Evolutionary conservation across 2,329 filamentous ascomycete genomes (phyloP).

Genomic region (Fusarium goolgardi): DNA sequence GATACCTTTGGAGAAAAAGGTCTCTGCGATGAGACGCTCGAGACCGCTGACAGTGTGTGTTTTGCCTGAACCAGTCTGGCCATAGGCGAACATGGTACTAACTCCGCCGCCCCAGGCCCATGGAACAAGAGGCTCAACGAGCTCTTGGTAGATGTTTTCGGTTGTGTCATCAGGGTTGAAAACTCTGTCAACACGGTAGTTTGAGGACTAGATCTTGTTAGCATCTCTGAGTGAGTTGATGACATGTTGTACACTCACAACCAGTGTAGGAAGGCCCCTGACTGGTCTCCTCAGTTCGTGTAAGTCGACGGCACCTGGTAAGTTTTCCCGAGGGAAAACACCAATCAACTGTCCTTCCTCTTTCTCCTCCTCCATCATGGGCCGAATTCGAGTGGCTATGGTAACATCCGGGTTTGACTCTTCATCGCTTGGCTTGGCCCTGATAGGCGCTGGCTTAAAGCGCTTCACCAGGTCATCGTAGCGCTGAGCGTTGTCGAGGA

Average conservation of each 20-base stretch:
- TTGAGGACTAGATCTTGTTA: slow-evolving; percentile 47
- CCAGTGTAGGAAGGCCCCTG: slow-evolving; percentile 49
- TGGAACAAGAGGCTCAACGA: slow-evolving; percentile 57
- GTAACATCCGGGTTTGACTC: slow-evolving; percentile 47
- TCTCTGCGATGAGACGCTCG: slow-evolving; percentile 55
- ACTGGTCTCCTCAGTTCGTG: slow-evolving; percentile 53
- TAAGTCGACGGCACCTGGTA: slow-evolving; percentile 47
- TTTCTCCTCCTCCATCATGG: slow-evolving; percentile 52
- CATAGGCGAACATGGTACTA: slow-evolving; percentile 62
- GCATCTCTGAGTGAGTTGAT: no score
- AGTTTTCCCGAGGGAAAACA: slow-evolving; percentile 24
- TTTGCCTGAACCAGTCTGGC: slow-evolving; percentile 63
- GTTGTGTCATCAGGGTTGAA: slow-evolving; percentile 53
- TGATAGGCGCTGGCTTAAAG: slow-evolving; percentile 43
- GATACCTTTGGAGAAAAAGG: slow-evolving; percentile 47
- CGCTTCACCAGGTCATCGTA: slow-evolving; percentile 47
- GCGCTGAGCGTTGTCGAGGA: slow-evolving; percentile 48
- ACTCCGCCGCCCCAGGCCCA: slow-evolving; percentile 61
- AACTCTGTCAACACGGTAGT: slow-evolving; percentile 52
- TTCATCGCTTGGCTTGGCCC: slow-evolving; percentile 11
- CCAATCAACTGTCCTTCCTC: slow-evolving; percentile 46
- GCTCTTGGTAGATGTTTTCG: slow-evolving; percentile 55
- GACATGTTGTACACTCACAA: slow-evolving; percentile 33
- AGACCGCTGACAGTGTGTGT: slow-evolving; percentile 58
- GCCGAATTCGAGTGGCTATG: slow-evolving; percentile 54